Conservation (phyloP, 345 rosid genomes). For the Corymbia maculata region DNA sequence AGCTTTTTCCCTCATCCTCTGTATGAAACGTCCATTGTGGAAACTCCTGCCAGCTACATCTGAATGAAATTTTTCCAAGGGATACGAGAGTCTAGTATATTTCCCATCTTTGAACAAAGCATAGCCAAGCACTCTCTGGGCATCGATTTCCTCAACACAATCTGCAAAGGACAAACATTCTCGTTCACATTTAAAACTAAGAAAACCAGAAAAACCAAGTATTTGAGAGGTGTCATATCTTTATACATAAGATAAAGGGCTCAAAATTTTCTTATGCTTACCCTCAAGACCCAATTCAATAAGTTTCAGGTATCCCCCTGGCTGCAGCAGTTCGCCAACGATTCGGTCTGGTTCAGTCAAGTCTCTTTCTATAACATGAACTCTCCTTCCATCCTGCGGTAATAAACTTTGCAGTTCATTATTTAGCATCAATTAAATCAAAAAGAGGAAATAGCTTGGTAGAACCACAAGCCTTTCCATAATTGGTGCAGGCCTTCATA, state of each 20-base stretch:
- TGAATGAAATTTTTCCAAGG: constrained; percentile 2
- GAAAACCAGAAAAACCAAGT: background rate
- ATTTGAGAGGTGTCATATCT: background rate
- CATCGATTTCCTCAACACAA: constrained; percentile 9
- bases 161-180: background rate
- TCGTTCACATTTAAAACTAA: background rate
- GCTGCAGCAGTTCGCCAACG: constrained; percentile 24
- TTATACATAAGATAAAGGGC: background rate
- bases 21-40: constrained; percentile 17
- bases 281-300: constrained; percentile 27
- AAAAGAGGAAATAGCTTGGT: background rate
- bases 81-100: constrained; percentile 2
- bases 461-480: background rate
- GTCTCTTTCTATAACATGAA: constrained; percentile 16
- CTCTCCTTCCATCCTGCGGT: constrained; percentile 6
- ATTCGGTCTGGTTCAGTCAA: constrained; percentile 13
- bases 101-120: constrained; percentile 10
- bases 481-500: background rate
- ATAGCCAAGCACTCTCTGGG: constrained; percentile 11
- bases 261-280: background rate
- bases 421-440: background rate
- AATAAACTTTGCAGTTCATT: background rate
- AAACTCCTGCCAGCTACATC: constrained; percentile 16
- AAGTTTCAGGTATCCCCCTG: constrained; percentile 28
- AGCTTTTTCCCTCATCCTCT: constrained; percentile 11